phyloP scores from a whole-genome alignment of 2,329 filamentous ascomycete genomes.

The Pyricularia sp. region DNA sequence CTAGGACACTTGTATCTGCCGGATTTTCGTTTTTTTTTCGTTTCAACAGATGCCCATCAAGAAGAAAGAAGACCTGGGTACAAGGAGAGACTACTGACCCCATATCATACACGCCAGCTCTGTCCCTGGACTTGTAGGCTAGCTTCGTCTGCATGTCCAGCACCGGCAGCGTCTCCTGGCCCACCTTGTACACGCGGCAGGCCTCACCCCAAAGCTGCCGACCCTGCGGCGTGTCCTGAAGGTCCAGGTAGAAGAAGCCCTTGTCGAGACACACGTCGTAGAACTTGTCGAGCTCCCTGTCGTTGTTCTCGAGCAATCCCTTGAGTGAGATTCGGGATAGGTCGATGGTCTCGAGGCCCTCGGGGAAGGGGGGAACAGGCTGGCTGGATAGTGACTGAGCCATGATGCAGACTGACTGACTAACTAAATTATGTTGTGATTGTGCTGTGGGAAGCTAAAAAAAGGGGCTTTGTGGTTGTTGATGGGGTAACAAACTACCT shows the following conservation, averaged over 20 bases:
- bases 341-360: neutral
- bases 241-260: neutral
- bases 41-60: too few species aligned
- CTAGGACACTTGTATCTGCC: neutral
- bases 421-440: neutral
- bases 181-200: neutral
- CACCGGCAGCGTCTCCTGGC: neutral
- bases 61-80: too few species aligned
- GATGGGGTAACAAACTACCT: too few species aligned
- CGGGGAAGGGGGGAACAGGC: neutral
- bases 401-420: neutral
- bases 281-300: neutral
- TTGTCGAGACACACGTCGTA: neutral
- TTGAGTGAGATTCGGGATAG: neutral
- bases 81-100: neutral
- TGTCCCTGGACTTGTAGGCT: neutral
- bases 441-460: neutral
- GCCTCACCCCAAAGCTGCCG: neutral
- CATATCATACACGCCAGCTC: neutral
- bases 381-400: neutral
- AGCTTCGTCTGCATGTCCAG: neutral
- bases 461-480: neutral
- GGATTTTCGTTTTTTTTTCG: too few species aligned
- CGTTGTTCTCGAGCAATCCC: neutral
- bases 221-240: neutral